A percentile compares a stretch with the other conserved stretches of the same genome.
Evolutionary conservation across 1,284 basidiomycete species (phyloP).

Genomic region (Cryptococcus sp.): DNA sequence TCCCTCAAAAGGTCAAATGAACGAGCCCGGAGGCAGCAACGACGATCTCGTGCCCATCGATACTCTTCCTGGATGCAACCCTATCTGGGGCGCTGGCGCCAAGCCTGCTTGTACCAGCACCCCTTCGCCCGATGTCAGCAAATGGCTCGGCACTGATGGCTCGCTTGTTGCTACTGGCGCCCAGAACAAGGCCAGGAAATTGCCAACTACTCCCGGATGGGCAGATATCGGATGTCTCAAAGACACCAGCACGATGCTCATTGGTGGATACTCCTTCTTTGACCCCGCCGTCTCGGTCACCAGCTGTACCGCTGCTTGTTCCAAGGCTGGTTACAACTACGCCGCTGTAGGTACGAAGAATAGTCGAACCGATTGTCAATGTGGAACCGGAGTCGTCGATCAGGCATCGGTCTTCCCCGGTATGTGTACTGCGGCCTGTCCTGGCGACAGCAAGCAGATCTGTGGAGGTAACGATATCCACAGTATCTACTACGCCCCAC

Average conservation of each 20-base stretch:
- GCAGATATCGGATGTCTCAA: constrained; percentile 23
- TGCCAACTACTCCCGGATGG: constrained; percentile 33
- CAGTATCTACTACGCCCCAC: constrained; percentile 22
- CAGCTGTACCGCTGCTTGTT: constrained; percentile 20
- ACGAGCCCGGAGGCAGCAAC: constrained; percentile 22
- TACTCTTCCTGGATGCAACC: constrained; percentile 33
- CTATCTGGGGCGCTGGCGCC: constrained; percentile 20
- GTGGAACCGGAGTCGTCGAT: constrained; percentile 18
- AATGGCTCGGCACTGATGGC: constrained; percentile 23
- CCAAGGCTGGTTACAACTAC: constrained; percentile 18
- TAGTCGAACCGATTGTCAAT: constrained; percentile 13
- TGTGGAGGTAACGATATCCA: constrained; percentile 24
- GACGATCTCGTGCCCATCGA: constrained; percentile 22
- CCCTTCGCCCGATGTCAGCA: constrained; percentile 19
- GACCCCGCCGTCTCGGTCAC: constrained; percentile 15
- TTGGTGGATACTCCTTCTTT: constrained; percentile 9
- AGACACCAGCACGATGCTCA: constrained; percentile 9
- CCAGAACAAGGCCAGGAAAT: constrained; percentile 6
- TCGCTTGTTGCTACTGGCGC: constrained; percentile 10
- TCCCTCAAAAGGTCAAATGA: constrained; percentile 23
- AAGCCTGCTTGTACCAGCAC: constrained; percentile 27
- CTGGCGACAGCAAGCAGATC: constrained; percentile 24
- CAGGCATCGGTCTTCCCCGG: constrained; percentile 15
- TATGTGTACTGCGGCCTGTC: constrained; percentile 31
- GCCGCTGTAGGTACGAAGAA: constrained; percentile 12